These are phyloP conservation scores for Protomyces inundatus DNA, from an alignment of 1,139 yeast species.

Conservation along the genomic window DNA sequence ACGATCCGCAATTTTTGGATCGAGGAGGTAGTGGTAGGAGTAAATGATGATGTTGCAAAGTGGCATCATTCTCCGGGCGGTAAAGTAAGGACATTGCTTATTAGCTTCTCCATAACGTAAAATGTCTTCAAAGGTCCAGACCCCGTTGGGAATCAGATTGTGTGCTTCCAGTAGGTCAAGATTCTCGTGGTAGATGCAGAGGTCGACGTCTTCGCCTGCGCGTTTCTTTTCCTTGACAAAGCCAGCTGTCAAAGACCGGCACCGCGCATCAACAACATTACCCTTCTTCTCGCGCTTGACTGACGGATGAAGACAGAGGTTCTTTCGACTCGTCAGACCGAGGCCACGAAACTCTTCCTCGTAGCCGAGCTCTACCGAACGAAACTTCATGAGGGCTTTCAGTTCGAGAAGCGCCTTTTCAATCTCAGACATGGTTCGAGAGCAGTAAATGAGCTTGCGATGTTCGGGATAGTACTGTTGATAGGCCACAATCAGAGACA, in stretches of 20 bases:
- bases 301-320: slow-evolving; percentile 82
- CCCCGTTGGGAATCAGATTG: slow-evolving; percentile 84
- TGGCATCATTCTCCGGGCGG: slow-evolving; percentile 96
- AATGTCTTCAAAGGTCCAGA: slow-evolving; percentile 83
- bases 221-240: slow-evolving; percentile 66
- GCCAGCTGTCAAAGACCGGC: slow-evolving; percentile 91
- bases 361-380: slow-evolving; percentile 74
- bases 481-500: slow-evolving; percentile 88
- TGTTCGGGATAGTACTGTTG: slow-evolving; percentile 87
- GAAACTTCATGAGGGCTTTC: slow-evolving; percentile 77
- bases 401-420: slow-evolving; percentile 96
- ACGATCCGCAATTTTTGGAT: slow-evolving; percentile 94
- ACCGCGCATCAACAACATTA: slow-evolving; percentile 89
- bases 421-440: slow-evolving; percentile 99
- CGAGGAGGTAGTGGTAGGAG: slow-evolving; percentile 90
- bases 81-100: slow-evolving; percentile 90
- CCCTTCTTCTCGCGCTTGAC: slow-evolving; percentile 88
- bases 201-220: slow-evolving; percentile 53
- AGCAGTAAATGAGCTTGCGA: slow-evolving; percentile 88
- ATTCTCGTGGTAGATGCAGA: slow-evolving; percentile 87
- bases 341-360: slow-evolving; percentile 84
- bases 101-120: slow-evolving; percentile 67
- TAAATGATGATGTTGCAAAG: slow-evolving; percentile 90
- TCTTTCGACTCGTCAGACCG: slow-evolving; percentile 90
- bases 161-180: slow-evolving; percentile 80